These are phyloP conservation scores for Acanthamoeba quina DNA, from an alignment of 208 protist species.

Conservation along the genomic window DNA sequence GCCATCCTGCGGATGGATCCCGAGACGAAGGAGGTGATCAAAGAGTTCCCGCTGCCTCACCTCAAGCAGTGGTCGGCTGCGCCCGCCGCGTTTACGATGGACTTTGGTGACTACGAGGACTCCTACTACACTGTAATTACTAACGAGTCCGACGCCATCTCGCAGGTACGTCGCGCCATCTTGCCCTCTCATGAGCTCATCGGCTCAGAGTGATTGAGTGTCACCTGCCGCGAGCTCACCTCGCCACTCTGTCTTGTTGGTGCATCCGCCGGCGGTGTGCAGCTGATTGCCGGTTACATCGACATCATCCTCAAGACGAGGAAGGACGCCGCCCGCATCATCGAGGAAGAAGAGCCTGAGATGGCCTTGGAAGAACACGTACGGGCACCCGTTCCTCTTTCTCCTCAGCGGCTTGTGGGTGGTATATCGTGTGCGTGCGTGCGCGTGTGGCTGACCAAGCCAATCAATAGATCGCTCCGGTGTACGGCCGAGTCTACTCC, in stretches of 20 bases:
- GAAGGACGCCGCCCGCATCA: slow-evolving; percentile 54
- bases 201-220: no score
- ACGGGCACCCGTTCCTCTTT: background rate
- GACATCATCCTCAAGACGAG: slow-evolving; percentile 86
- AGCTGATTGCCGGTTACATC: slow-evolving; percentile 89
- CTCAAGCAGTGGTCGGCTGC: slow-evolving; percentile 88
- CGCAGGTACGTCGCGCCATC: slow-evolving; percentile 11
- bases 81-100: slow-evolving; percentile 86
- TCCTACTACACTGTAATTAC: slow-evolving; percentile 84
- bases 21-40: slow-evolving; percentile 85
- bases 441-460: background rate
- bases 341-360: slow-evolving; percentile 59
- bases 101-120: slow-evolving; percentile 90
- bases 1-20: slow-evolving; percentile 85
- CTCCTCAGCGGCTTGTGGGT: background rate
- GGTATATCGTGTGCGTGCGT: background rate
- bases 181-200: no score
- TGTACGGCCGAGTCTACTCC: slow-evolving; percentile 31
- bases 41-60: slow-evolving; percentile 84
- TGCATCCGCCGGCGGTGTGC: background rate
- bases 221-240: background rate
- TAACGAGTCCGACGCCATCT: slow-evolving; percentile 85
- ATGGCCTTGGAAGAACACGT: slow-evolving; percentile 65
- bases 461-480: slow-evolving; percentile 3
- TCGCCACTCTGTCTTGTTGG: background rate